Evolutionary conservation across 257 asterid species (phyloP).

Genomic region (Nicotiana attenuata): DNA sequence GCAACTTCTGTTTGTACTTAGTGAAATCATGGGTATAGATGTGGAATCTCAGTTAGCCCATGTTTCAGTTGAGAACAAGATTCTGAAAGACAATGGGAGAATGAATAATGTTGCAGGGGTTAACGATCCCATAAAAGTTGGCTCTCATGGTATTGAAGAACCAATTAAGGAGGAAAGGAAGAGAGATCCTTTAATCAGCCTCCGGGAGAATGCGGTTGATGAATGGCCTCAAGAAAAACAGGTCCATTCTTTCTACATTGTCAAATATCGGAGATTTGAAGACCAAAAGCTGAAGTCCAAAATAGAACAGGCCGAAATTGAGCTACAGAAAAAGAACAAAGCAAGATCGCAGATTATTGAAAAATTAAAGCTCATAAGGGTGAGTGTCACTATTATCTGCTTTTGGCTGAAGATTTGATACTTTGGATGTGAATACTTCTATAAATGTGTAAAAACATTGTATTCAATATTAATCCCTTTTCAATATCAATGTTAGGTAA

Average conservation of each 20-base stretch:
- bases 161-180: too few species aligned
- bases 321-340: slow-evolving; percentile 61
- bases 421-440: too few species aligned
- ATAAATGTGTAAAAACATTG: too few species aligned
- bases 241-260: background rate
- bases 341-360: slow-evolving; percentile 53
- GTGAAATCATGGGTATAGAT: background rate
- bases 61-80: background rate
- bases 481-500: background rate
- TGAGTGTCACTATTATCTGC: slow-evolving; percentile 16
- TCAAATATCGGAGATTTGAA: slow-evolving; percentile 47
- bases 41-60: background rate
- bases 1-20: background rate
- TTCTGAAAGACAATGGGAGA: background rate
- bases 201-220: background rate
- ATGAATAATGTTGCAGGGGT: background rate
- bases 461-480: background rate
- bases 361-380: slow-evolving; percentile 52
- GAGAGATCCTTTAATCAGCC: background rate
- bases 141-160: too few species aligned
- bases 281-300: slow-evolving; percentile 53
- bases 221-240: background rate
- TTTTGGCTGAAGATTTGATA: too few species aligned
- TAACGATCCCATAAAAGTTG: background rate
- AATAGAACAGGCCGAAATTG: slow-evolving; percentile 60